Conservation (phyloP, 1,284 basidiomycete genomes). For the Heterobasidion irregulare region DNA sequence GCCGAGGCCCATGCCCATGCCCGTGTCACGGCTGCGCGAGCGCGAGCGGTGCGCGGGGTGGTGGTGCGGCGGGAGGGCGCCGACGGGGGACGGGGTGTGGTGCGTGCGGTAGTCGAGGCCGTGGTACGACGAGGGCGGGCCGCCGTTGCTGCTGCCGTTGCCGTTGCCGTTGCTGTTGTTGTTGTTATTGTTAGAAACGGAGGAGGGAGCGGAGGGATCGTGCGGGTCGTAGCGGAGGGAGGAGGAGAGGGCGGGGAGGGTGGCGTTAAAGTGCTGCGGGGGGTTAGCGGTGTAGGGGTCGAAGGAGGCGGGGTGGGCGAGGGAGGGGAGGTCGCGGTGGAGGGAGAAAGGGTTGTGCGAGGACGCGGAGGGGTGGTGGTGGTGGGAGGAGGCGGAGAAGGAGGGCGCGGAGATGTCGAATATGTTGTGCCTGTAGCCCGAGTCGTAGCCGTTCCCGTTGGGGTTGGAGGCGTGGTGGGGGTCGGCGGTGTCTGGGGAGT, state of each 20-base stretch:
- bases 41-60: too few relatives aligned
- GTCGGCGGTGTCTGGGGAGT: constrained; percentile 16
- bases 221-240: constrained; percentile 46
- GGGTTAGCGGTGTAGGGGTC: constrained; percentile 15
- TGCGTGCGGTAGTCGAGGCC: constrained; percentile 17
- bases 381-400: constrained; percentile 3
- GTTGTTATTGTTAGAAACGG: not conserved
- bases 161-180: too few relatives aligned
- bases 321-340: constrained; percentile 5
- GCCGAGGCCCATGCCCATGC: constrained; percentile 1
- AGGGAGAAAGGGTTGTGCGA: constrained; percentile 11
- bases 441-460: constrained; percentile 13
- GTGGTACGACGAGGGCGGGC: constrained; percentile 18
- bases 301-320: constrained; percentile 17
- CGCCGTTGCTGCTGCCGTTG: too few relatives aligned
- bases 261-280: constrained; percentile 43
- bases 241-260: constrained; percentile 51
- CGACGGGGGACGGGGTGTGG: constrained; percentile 21
- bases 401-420: constrained; percentile 56
- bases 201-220: constrained; percentile 16
- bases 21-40: constrained; percentile 28
- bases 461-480: constrained; percentile 17
- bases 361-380: constrained; percentile 16
- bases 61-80: constrained; percentile 22
- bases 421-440: constrained; percentile 46